These are phyloP conservation scores for Cicer arietinum DNA, from an alignment of 306 rosid species.

Conservation along the genomic window DNA sequence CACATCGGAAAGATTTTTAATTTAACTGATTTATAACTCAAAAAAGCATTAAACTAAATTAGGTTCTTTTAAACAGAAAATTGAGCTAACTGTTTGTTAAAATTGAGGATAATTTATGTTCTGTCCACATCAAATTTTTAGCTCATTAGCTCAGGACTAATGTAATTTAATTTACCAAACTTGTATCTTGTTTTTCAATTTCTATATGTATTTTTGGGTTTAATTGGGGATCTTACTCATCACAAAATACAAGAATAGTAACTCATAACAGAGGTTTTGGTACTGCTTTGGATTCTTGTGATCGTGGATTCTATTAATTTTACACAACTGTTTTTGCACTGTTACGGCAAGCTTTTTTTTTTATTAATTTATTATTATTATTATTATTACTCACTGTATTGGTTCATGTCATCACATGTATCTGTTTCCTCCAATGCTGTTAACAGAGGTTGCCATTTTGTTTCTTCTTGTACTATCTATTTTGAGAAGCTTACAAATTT, in stretches of 20 bases:
- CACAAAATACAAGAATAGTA: no score
- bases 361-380: background rate
- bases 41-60: background rate
- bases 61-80: background rate
- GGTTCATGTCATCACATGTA: background rate
- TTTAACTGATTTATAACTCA: slow-evolving; percentile 16
- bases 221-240: slow-evolving; percentile 26
- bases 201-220: background rate
- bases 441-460: slow-evolving; percentile 7
- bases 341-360: slow-evolving; percentile 3
- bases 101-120: slow-evolving; percentile 20
- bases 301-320: slow-evolving; percentile 19
- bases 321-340: slow-evolving; percentile 7
- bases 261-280: no score
- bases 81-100: slow-evolving; percentile 15
- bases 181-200: slow-evolving; percentile 11
- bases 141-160: no score
- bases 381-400: background rate
- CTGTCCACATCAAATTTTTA: slow-evolving; percentile 36
- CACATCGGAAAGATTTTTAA: slow-evolving; percentile 11
- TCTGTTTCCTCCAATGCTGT: slow-evolving; percentile 6
- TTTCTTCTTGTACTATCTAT: slow-evolving; percentile 28
- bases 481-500: background rate
- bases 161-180: background rate
- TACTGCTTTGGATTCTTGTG: slow-evolving; percentile 33